These are phyloP conservation scores for Sugiyamaella novakii DNA, from an alignment of 1,139 yeast genomes.

Conservation along the genomic window DNA sequence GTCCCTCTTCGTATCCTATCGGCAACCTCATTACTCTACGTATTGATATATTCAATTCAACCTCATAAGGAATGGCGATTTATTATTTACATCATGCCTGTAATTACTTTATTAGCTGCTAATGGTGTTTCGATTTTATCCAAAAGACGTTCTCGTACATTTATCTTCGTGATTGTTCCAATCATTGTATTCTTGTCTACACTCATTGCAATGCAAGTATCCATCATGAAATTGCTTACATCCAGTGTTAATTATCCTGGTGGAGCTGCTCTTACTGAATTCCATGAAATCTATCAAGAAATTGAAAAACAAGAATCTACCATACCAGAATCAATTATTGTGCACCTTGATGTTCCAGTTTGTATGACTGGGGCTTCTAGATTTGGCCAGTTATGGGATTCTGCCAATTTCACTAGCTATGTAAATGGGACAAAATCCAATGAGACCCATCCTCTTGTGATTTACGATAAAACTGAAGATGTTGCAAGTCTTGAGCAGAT, in stretches of 20 bases:
- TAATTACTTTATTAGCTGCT: conserved; percentile 66
- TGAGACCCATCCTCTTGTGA: conserved; percentile 40
- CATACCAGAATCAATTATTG: conserved; percentile 33
- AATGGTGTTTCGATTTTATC: conserved; percentile 52
- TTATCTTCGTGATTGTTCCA: conserved; percentile 4
- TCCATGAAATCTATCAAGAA: conserved; percentile 48
- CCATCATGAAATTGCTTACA: conserved; percentile 57
- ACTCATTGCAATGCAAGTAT: conserved; percentile 46
- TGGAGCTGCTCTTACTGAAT: conserved; percentile 64
- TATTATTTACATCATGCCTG: conserved; percentile 72
- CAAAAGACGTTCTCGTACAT: conserved; percentile 8
- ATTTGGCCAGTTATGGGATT: conserved; percentile 60
- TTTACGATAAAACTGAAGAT: conserved; percentile 77
- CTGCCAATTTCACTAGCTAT: conserved; percentile 7
- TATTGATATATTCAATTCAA: conserved; percentile 69
- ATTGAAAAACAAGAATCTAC: not conserved
- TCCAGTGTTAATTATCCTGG: conserved; percentile 89
- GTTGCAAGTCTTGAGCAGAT: conserved; percentile 41
- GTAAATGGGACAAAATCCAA: conserved; percentile 5
- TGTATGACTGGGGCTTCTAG: conserved; percentile 87
- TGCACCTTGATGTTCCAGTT: conserved; percentile 78
- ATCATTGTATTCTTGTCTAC: conserved; percentile 38
- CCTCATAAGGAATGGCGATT: conserved; percentile 97
- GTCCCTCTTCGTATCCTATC: conserved; percentile 45
- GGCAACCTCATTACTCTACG: conserved; percentile 55